Percentiles rank a stretch among this genome's conserved stretches.
Conservation (phyloP, 2,329 filamentous ascomycete species). For the Berkeleyomyces rouxiae region DNA sequence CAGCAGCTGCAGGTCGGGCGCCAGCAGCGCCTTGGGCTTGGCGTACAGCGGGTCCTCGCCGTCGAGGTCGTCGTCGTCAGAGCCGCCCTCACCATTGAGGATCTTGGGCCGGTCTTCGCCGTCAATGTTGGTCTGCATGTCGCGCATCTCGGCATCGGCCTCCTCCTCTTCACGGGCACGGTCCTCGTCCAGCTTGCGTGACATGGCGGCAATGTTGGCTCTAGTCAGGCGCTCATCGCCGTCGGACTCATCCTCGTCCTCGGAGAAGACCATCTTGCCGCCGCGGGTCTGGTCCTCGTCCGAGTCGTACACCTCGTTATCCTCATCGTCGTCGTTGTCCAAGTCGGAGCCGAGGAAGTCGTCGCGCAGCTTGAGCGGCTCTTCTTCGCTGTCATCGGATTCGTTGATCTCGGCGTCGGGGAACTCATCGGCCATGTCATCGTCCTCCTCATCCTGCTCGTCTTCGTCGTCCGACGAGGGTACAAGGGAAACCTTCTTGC, state of each 20-base stretch:
- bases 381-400: conserved; percentile 28
- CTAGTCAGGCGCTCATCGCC: conserved; percentile 82
- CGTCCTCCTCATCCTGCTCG: conserved; percentile 23
- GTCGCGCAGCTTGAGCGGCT: conserved; percentile 30
- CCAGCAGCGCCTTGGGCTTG: conserved; percentile 48
- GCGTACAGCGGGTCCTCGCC: conserved; percentile 41
- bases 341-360: conserved; percentile 32
- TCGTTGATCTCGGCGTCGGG: conserved; percentile 25
- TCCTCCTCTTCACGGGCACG: conserved; percentile 64
- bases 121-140: conserved; percentile 87
- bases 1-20: conserved; percentile 79
- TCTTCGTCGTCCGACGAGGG: conserved; percentile 23
- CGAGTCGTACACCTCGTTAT: conserved; percentile 53
- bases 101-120: conserved; percentile 51
- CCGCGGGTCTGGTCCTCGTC: conserved; percentile 42
- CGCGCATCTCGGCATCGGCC: conserved; percentile 70
- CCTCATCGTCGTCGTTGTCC: conserved; percentile 24
- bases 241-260: conserved; percentile 80
- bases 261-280: conserved; percentile 67
- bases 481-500: conserved; percentile 20
- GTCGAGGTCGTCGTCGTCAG: conserved; percentile 40
- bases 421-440: conserved; percentile 28
- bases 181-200: conserved; percentile 65
- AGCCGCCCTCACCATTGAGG: conserved; percentile 35
- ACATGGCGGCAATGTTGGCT: conserved; percentile 88